Conservation (phyloP, 2,329 filamentous ascomycete species). For the Verticillium dahliae region DNA sequence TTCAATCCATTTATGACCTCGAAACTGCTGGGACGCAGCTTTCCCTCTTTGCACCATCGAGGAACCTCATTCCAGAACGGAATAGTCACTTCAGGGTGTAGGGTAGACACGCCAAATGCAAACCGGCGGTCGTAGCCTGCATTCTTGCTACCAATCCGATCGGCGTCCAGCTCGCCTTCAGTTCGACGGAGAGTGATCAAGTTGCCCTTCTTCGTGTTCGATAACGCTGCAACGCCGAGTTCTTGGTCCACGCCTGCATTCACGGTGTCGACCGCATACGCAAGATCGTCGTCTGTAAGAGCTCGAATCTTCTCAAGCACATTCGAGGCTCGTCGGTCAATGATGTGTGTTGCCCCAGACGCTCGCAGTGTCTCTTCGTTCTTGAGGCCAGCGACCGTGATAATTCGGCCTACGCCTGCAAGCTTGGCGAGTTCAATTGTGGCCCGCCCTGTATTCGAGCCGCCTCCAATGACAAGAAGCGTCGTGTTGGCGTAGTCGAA, state of each 20-base stretch:
- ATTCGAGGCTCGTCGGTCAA: not conserved
- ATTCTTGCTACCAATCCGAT: not conserved
- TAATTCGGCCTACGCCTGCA: conserved; percentile 2
- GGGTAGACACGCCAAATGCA: not conserved
- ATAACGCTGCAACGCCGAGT: conserved; percentile 1
- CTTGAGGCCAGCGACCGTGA: not conserved
- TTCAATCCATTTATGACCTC: conserved; percentile 1
- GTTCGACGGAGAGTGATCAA: conserved; percentile 1
- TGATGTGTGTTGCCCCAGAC: not conserved
- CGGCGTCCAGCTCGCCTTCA: conserved; percentile 1
- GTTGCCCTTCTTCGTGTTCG: conserved; percentile 1
- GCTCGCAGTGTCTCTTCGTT: not conserved
- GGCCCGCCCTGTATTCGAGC: conserved; percentile 1
- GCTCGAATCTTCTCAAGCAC: not conserved
- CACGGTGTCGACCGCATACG: conserved; percentile 2
- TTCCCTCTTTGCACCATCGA: not conserved
- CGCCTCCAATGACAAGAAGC: conserved; percentile 1
- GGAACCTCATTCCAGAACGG: conserved; percentile 1
- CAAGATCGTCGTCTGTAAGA: not conserved
- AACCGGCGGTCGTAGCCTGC: not conserved
- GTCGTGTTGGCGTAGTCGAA: not conserved
- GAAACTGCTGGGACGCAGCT: not conserved
- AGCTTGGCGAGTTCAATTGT: conserved; percentile 1
- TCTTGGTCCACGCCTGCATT: conserved; percentile 1
- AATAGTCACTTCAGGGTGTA: not conserved